Evolutionary conservation across 495 filamentous ascomycete species (phyloP).

Genomic region (Lasiosphaeriaceae sp.): DNA sequence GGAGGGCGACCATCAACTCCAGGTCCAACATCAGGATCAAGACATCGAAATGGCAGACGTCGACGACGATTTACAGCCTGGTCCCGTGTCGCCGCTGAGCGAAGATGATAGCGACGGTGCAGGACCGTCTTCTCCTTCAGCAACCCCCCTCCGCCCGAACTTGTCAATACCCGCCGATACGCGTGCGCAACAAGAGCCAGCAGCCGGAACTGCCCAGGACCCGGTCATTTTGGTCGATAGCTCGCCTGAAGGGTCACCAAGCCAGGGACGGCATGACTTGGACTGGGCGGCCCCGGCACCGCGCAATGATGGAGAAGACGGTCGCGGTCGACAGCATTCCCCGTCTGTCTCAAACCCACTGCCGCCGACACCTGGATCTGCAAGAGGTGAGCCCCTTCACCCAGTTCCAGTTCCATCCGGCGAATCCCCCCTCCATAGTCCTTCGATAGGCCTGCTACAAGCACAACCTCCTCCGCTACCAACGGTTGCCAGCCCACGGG

Average conservation of each 20-base stretch:
- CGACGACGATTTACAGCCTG: conserved; percentile 1
- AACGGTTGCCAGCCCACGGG: background rate
- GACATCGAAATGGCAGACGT: background rate
- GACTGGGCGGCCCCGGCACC: background rate
- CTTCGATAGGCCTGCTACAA: background rate
- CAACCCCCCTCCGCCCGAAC: background rate
- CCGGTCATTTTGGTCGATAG: conserved; percentile 7
- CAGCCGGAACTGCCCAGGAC: conserved; percentile 6
- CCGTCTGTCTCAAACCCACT: background rate
- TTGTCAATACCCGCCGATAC: background rate
- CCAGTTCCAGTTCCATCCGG: background rate
- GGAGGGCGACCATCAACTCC: conserved; percentile 2
- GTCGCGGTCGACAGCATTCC: no score
- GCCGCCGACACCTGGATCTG: background rate
- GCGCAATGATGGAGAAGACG: background rate
- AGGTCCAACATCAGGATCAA: background rate
- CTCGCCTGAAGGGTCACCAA: background rate
- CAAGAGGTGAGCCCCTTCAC: background rate
- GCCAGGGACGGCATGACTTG: background rate
- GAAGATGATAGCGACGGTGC: background rate
- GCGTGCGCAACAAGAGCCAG: background rate
- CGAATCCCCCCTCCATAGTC: background rate
- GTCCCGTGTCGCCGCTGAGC: conserved; percentile 14
- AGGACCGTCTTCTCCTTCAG: conserved; percentile 3
- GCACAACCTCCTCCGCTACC: background rate